Evolutionary conservation across 1,139 yeast genomes (phyloP).

Genomic region (Yamadazyma dushanensis): DNA sequence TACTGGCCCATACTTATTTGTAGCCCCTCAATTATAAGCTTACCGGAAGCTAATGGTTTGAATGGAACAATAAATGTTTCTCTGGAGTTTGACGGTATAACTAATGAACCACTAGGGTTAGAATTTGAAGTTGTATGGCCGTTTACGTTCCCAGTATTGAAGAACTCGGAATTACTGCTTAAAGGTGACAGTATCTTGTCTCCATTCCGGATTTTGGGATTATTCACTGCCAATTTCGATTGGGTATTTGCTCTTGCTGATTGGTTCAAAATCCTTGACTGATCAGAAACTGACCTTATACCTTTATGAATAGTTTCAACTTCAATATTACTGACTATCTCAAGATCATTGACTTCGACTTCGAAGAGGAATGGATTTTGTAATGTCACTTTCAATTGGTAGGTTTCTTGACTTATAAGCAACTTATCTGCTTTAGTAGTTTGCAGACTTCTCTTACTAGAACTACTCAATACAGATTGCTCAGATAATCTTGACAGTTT

Average conservation of each 20-base stretch:
- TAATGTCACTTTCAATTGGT: slow-evolving; percentile 53
- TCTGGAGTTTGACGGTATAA: slow-evolving; percentile 29
- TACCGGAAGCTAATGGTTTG: slow-evolving; percentile 34
- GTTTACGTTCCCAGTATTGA: slow-evolving; percentile 2
- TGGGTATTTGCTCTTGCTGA: slow-evolving; percentile 6
- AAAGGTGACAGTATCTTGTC: slow-evolving; percentile 5
- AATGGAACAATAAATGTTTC: slow-evolving; percentile 37
- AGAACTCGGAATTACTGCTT: slow-evolving; percentile 1
- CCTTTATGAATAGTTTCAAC: slow-evolving; percentile 29
- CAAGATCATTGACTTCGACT: slow-evolving; percentile 57
- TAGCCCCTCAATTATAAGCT: slow-evolving; percentile 32
- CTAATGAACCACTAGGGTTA: slow-evolving; percentile 9
- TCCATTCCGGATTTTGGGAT: slow-evolving; percentile 12
- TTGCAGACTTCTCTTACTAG: slow-evolving; percentile 7
- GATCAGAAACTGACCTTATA: slow-evolving; percentile 7
- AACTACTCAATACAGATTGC: slow-evolving; percentile 38
- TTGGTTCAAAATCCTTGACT: slow-evolving; percentile 4
- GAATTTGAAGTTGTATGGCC: slow-evolving; percentile 4
- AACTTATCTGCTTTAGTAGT: slow-evolving; percentile 30
- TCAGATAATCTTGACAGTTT: slow-evolving; percentile 13
- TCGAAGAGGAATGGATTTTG: slow-evolving; percentile 86
- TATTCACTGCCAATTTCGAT: slow-evolving; percentile 11
- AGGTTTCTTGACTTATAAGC: slow-evolving; percentile 56
- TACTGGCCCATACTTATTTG: slow-evolving; percentile 30
- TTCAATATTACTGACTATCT: slow-evolving; percentile 36